A percentile compares a stretch with the other conserved stretches of the same genome.
Evolutionary conservation across 345 rosid species (phyloP).

Genomic region (Eucalyptus victrix): DNA sequence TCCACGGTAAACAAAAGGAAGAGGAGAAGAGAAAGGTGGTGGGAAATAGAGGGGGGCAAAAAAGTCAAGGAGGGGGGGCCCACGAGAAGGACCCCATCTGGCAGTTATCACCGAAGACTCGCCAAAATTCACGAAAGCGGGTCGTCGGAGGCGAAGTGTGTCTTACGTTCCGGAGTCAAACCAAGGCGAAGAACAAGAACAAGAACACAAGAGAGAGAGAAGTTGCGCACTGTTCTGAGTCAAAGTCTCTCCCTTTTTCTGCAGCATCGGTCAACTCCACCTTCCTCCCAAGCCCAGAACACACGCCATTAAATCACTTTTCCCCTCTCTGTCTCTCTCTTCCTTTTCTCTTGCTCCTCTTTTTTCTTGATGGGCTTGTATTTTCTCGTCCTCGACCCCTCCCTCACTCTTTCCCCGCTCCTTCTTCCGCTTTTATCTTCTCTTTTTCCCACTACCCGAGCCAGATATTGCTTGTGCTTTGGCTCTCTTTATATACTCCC

Average conservation of each 20-base stretch:
- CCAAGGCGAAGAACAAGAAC: background rate
- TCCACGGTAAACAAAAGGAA: background rate
- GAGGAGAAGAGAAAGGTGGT: background rate
- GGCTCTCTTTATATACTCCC: background rate
- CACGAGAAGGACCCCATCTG: background rate
- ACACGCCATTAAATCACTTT: too few relatives aligned
- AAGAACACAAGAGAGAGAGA: background rate
- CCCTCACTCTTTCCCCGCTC: background rate
- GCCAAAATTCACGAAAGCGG: background rate
- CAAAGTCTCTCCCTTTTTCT: background rate
- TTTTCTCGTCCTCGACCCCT: background rate
- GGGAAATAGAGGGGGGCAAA: background rate
- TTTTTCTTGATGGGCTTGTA: background rate
- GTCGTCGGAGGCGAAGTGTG: background rate
- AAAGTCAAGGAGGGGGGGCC: background rate
- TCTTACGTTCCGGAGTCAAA: background rate
- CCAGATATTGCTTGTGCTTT: background rate
- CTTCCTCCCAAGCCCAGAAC: background rate
- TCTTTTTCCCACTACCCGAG: background rate
- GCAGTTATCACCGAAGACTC: background rate
- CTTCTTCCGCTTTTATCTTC: background rate
- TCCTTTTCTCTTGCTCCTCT: background rate
- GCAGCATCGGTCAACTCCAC: slow-evolving; percentile 9
- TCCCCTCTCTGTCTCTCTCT: background rate
- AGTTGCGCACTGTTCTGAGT: background rate